A percentile compares a stretch with the other conserved stretches of the same genome.
phyloP scores from a whole-genome alignment of 2,329 filamentous ascomycete genomes.

The Aureobasidium sp. region DNA sequence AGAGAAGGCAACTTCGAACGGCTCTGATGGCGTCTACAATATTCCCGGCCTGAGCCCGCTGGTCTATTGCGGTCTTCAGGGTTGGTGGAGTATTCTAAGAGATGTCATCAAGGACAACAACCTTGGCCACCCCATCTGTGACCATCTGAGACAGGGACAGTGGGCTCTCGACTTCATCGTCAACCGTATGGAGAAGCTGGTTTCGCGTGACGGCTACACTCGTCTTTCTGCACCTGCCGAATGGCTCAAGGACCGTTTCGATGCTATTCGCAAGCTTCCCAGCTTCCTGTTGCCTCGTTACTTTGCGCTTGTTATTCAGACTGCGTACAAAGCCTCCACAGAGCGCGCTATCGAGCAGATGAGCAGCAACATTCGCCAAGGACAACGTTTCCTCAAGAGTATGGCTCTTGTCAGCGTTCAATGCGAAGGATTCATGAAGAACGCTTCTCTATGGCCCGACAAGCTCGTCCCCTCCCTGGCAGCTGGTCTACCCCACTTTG shows the following conservation, averaged over 20 bases:
- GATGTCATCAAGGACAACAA: slow-evolving; percentile 83
- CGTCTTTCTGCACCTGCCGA: slow-evolving; percentile 58
- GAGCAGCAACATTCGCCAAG: slow-evolving; percentile 66
- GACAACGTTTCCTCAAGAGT: slow-evolving; percentile 83
- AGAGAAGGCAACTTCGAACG: slow-evolving; percentile 70
- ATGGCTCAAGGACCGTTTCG: slow-evolving; percentile 80
- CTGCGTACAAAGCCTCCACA: slow-evolving; percentile 77
- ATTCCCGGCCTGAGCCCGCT: slow-evolving; percentile 78
- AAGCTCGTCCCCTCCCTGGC: slow-evolving; percentile 81
- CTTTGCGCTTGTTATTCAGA: slow-evolving; percentile 82
- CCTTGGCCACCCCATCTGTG: slow-evolving; percentile 84
- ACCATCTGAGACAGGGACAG: slow-evolving; percentile 82
- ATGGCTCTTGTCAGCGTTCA: slow-evolving; percentile 89
- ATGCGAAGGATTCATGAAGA: slow-evolving; percentile 81
- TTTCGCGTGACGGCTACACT: slow-evolving; percentile 55
- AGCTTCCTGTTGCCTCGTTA: slow-evolving; percentile 88
- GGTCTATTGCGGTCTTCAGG: slow-evolving; percentile 94
- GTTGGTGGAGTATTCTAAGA: slow-evolving; percentile 92
- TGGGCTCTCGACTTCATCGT: slow-evolving; percentile 90
- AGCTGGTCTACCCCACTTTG: slow-evolving; percentile 88
- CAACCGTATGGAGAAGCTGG: slow-evolving; percentile 63
- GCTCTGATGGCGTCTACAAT: slow-evolving; percentile 78
- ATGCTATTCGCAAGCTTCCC: slow-evolving; percentile 76
- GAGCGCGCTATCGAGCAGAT: slow-evolving; percentile 73
- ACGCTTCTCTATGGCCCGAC: slow-evolving; percentile 81